Evolutionary conservation across 78 protist species (phyloP), one percentile per base, ranked within the genome.

Genomic region (Dictyostelium capitatum): DNA sequence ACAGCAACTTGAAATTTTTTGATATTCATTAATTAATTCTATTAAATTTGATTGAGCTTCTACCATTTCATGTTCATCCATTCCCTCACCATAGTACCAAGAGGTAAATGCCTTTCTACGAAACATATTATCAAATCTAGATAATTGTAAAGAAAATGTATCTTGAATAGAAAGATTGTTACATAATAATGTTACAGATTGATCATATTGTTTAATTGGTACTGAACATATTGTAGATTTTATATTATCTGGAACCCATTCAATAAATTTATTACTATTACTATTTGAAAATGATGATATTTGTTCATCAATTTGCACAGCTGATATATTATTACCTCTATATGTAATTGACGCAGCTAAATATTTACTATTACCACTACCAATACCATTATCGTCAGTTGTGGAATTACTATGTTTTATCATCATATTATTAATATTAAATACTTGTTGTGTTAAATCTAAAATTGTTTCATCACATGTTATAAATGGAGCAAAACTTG

Each of bases 231-330:
- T 97, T 53, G 97, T 70, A 46, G 97, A 95, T 98, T 98, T 99
- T 97, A 99, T 89, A 97, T 98, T 98, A 97, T 98, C 96, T 89
- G 99, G 99, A 89, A 98, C 98, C 99, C 99, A 99, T 92, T 98
- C 99, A 50, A 99, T 99, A 79, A 98, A 99, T 97, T 97, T 96
- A 15, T 96, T 46, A 75, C 90, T 48, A 98, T 98, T 98, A 97
- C 98, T 99, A 50, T 73, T 59, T 96, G 96, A 98, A 56, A 98
- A 95, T 80, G 78, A 83, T 75, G 92, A 91, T 98, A 98, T 98
- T 96, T 98, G 99, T 93, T 98, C 99, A 84, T 98, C 99, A 46
- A 98, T 99, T 85, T 98, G 99, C 92, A 97, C 98, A 96, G 97
- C 97, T 81, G 97, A 82, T 95, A 98, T 90, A 87, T 96, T 41